Evolutionary conservation across 805 yeast species (phyloP), one percentile per base, ranked within the genome.

Genomic region (Candida krabiensis): DNA sequence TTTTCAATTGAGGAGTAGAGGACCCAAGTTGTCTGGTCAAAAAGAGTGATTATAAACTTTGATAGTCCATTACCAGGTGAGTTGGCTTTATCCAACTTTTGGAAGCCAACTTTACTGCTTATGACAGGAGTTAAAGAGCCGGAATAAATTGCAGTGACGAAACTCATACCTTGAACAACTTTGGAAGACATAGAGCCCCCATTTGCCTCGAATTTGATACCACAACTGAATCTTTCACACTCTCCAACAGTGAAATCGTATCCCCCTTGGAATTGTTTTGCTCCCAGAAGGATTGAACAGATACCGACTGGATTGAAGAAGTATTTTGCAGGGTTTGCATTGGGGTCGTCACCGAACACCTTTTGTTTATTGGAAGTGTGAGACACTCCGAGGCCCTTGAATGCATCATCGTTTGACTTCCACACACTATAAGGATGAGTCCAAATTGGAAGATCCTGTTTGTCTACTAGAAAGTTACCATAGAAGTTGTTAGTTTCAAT

Each of bases 391-490:
- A 86, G 55, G 2, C 95, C 95, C 33, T 60, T 61, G 38, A 60
- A 69, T 14, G 52, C 48, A 15, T 56, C 58, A 33, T 61, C 66
- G 3, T 38, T 48, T 7, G 81, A 66, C 46, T 72, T 71, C 91
- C 90, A 86, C 5, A 84, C 63, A 21, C 86, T 77, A 53, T 85
- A 86, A 2, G 96, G 96, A 49, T 83, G 88, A 0, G 91, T 78
- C 89, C 90, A 86, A 0, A 80, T 73, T 0, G 91, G 86, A 40
- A 75, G 67, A 2, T 78, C 75, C 54, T 83, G 91, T 38, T 71
- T 70, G 1, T 73, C 88, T 24, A 86, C 69, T 9, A 86, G 60
- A 58, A 86, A 61, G 60, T 86, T 86, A 25, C 84, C 82, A 57
- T 80, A 86, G 53, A 86, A 86, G 54, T 86, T 85, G 59, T 86